A percentile compares a stretch with the other conserved stretches of the same genome.
Evolutionary conservation across 306 rosid species (phyloP).

Genomic region (Fragaria ananassa): DNA sequence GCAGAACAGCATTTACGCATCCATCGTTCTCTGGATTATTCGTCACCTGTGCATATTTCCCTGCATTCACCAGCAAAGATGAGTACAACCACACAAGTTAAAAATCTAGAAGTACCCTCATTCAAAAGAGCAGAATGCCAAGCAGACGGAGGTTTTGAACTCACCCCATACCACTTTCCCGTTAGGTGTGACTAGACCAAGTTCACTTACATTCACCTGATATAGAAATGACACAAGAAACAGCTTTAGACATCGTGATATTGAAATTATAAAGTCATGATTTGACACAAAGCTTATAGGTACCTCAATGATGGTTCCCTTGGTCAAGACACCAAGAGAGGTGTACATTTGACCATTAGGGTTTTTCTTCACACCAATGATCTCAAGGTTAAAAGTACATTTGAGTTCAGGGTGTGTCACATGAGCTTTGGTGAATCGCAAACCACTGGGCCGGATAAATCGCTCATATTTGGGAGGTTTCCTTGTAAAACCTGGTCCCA

Average conservation of each 20-base stretch:
- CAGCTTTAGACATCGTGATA: not conserved
- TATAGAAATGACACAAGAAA: not conserved
- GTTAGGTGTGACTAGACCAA: slow-evolving; percentile 90
- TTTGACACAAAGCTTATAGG: not conserved
- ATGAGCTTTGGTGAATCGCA: slow-evolving; percentile 88
- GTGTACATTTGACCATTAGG: slow-evolving; percentile 91
- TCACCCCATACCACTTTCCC: slow-evolving; percentile 99
- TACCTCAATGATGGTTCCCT: slow-evolving; percentile 94
- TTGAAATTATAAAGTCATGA: not conserved
- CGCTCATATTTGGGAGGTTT: slow-evolving; percentile 96
- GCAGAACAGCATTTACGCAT: slow-evolving; percentile 82
- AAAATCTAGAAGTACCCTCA: not conserved
- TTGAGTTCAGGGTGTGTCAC: slow-evolving; percentile 96
- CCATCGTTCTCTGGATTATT: slow-evolving; percentile 95
- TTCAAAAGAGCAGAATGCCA: not conserved
- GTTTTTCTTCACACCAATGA: slow-evolving; percentile 89
- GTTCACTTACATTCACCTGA: slow-evolving; percentile 93
- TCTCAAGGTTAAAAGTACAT: slow-evolving; percentile 86
- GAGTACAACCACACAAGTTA: not conserved
- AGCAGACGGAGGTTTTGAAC: slow-evolving; percentile 12
- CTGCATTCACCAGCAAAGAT: slow-evolving; percentile 38
- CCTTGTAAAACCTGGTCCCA: slow-evolving; percentile 86
- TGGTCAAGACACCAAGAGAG: slow-evolving; percentile 85
- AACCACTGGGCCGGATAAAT: slow-evolving; percentile 78
- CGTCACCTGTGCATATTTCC: slow-evolving; percentile 94